phyloP scores from a whole-genome alignment of 164 flowering plant species.

The Aristolochia fimbriata region DNA sequence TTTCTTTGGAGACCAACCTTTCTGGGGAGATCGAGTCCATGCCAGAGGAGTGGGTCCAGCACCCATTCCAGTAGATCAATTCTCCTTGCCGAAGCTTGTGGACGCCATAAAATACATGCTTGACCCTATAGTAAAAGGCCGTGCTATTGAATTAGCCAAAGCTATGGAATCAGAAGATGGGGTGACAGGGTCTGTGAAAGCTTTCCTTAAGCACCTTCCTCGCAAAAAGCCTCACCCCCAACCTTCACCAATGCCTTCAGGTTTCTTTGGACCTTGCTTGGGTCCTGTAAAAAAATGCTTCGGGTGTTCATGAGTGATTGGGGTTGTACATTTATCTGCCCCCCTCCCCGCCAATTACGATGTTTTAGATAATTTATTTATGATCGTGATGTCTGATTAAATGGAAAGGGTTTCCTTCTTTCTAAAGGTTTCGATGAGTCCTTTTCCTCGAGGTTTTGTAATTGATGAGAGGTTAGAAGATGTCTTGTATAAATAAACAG shows the following conservation, averaged over 20 bases:
- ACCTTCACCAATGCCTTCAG: slow-evolving; percentile 27
- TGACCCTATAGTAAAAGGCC: slow-evolving; percentile 75
- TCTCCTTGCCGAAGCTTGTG: slow-evolving; percentile 65
- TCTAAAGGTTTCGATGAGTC: too few species aligned
- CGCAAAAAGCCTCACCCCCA: slow-evolving; percentile 22
- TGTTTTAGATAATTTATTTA: too few species aligned
- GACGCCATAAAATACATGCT: slow-evolving; percentile 81
- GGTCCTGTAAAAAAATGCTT: slow-evolving; percentile 28
- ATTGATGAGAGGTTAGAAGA: too few species aligned
- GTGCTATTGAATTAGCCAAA: slow-evolving; percentile 66
- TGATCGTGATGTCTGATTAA: too few species aligned
- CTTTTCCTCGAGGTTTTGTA: too few species aligned
- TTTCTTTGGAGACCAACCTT: slow-evolving; percentile 96
- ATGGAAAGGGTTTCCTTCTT: too few species aligned
- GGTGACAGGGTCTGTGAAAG: slow-evolving; percentile 86
- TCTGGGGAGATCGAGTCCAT: slow-evolving; percentile 96
- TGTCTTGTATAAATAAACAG: too few species aligned
- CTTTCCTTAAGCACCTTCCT: slow-evolving; percentile 88
- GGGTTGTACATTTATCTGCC: too few species aligned
- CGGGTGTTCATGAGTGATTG: slow-evolving; percentile 50
- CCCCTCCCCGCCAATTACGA: too few species aligned
- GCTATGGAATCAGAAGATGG: slow-evolving; percentile 96
- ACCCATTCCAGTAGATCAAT: slow-evolving; percentile 86
- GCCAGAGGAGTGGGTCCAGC: slow-evolving; percentile 95
- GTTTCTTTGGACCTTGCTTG: slow-evolving; percentile 20